Evolutionary conservation across 1,284 basidiomycete genomes (phyloP), one percentile per base, ranked within the genome.

Genomic region (Chondrostereum purpureum): DNA sequence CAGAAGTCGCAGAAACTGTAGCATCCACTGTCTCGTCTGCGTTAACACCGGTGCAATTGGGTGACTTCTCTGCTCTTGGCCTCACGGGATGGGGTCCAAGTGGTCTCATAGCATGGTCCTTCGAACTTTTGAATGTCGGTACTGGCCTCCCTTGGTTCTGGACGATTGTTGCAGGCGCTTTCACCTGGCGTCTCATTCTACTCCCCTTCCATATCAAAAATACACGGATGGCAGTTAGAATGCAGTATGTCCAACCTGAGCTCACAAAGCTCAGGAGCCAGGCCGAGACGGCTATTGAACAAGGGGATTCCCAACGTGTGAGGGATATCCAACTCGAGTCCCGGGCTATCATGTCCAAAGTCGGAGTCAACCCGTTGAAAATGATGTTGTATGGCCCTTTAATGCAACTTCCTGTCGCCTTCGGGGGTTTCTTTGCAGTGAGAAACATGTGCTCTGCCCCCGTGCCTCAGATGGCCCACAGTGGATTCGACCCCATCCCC

Each of bases 341-440:
- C 51, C 71, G 73, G 49, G 67, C 76, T 46, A 64, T 95, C 27
- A 80, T 90, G 56, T 65, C 75, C 53, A 76, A 84, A 47, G 78
- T 89, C 34, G 80, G 86, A 31, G 81, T 91, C 44, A 80, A 74
- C 52, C 48, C 50, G 3, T 72, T 89, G 33, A 55, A 72, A 39
- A 70, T 73, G 33, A 72, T 81, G 50, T 55, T 88, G 18, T 54
- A 80, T 10, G 69, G 78, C 41, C 81, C 85, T 5, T 59, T 91
- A 44, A 55, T 83, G 2, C 92, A 96, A 61, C 65, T 92, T 35
- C 83, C 91, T 0, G 70, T 93, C 39, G 88, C 90, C 51, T 67
- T 97, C 40, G 81, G 84, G 20, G 73, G 92, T 68, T 99, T 97
- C 75, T 84, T 93, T 53, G 92, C 81, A 12, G 63, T 97, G 39